Conservation (phyloP, 768 basidiomycete species). For the Heimioporus sp. region DNA sequence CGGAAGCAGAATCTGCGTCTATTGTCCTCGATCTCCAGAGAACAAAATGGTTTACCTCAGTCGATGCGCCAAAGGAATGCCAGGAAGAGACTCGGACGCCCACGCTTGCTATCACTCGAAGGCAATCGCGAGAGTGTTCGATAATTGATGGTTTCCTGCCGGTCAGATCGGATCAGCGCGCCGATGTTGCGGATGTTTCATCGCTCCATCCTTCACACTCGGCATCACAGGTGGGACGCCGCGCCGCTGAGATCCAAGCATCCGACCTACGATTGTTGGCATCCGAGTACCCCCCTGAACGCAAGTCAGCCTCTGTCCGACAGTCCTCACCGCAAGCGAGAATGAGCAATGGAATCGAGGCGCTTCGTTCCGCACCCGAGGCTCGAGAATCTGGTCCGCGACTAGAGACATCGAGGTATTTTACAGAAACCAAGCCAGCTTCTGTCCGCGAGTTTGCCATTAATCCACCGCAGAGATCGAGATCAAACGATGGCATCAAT, state of each 20-base stretch:
- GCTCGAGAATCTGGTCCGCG: neutral
- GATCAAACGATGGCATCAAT: neutral
- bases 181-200: slow-evolving; percentile 7
- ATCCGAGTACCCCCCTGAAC: slow-evolving; percentile 14
- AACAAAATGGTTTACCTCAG: slow-evolving; percentile 27
- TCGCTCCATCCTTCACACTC: slow-evolving; percentile 53
- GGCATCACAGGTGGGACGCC: slow-evolving; percentile 45
- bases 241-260: slow-evolving; percentile 4
- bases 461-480: neutral
- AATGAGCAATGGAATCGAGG: neutral
- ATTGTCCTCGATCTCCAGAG: slow-evolving; percentile 37
- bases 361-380: neutral
- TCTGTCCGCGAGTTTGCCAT: neutral
- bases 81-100: neutral
- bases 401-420: slow-evolving; percentile 12
- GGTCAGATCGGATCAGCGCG: slow-evolving; percentile 25
- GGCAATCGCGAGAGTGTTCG: neutral
- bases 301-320: neutral
- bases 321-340: neutral
- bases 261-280: slow-evolving; percentile 1
- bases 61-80: slow-evolving; percentile 1
- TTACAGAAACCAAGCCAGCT: slow-evolving; percentile 1
- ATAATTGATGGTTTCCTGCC: slow-evolving; percentile 8
- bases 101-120: neutral
- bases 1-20: slow-evolving; percentile 21